phyloP scores from a whole-genome alignment of 768 basidiomycete genomes.

The Termitomyces sp. region DNA sequence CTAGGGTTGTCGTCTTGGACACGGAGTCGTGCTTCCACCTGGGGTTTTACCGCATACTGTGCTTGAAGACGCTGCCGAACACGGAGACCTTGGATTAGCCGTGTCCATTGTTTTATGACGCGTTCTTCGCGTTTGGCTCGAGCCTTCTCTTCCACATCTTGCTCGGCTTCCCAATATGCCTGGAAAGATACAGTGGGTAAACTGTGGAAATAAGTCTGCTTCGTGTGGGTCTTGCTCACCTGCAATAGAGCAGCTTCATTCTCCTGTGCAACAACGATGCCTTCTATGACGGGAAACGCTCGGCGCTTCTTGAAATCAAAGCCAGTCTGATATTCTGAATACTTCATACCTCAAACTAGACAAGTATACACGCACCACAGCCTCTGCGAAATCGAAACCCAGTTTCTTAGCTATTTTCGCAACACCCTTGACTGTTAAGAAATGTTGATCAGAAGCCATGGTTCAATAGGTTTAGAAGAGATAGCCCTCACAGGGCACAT shows the following conservation, averaged over 20 bases:
- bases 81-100: conserved; percentile 82
- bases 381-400: conserved; percentile 89
- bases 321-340: conserved; percentile 55
- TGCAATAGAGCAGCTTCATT: conserved; percentile 71
- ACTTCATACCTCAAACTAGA: not conserved
- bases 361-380: conserved; percentile 66
- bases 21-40: conserved; percentile 10
- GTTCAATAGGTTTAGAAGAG: not conserved
- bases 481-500: conserved; percentile 79
- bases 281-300: conserved; percentile 79
- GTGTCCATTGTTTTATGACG: conserved; percentile 82
- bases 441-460: conserved; percentile 1
- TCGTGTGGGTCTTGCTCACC: conserved; percentile 33
- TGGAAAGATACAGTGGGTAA: conserved; percentile 23
- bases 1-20: conserved; percentile 8
- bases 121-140: conserved; percentile 71
- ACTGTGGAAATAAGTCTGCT: conserved; percentile 1
- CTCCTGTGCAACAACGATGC: conserved; percentile 83
- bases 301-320: conserved; percentile 95
- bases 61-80: conserved; percentile 79
- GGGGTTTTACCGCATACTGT: conserved; percentile 52
- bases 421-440: conserved; percentile 67
- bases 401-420: conserved; percentile 86
- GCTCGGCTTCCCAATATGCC: conserved; percentile 85
- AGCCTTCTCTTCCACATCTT: conserved; percentile 72